Base-by-base conservation (phyloP, 2,329 filamentous ascomycete species). In the Colletotrichum sp. region DNA sequence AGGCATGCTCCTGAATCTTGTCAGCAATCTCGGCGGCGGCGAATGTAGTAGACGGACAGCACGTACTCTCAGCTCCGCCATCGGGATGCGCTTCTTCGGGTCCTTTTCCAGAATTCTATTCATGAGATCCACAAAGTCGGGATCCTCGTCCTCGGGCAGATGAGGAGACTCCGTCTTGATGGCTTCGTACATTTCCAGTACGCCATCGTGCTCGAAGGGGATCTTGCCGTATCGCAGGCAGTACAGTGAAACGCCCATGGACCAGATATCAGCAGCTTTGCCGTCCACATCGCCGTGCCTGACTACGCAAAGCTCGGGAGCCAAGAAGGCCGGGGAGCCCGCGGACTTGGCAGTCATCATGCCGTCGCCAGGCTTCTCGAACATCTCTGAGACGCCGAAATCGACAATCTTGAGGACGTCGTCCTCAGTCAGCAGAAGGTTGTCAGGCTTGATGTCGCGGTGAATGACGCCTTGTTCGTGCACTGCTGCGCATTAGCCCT, bases 361-460 rank as follows among this genome's bases (percentile, higher is more conserved):
- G 61, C 95, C 91, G 3, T 94, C 89, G 24, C 66, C 72, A 4
- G 87, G 81, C 83, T 98, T 98, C 82, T 96, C 94, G 80, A 99
- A 99, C 93, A 99, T 98, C 82, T 99, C 96, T 1, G 96, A 99
- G 9, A 99, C 97, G n/a, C 97, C 97, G 88, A 99, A 99, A 84
- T 99, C 97, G 68, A 98, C 96, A 78, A 99, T 94, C 84, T 99
- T 99, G 68, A 99, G 91, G n/a, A 98, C 93, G 80, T 99, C 94
- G 71, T 98, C 96, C 43, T 93, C 91, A 0, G 96, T 98, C 52
- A 99, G 88, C 9, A 99, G 90, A 69, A 98, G 93, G 80, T 99
- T 99, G 84, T 99, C 97, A 0, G 97, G 97, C 85, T 99, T 99
- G 87, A 99, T 98, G 81, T 99, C 97, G 69, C 97, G 92, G 84